Base-by-base conservation (phyloP, 1,139 yeast species). In the Saccharomyces hybrid region DNA sequence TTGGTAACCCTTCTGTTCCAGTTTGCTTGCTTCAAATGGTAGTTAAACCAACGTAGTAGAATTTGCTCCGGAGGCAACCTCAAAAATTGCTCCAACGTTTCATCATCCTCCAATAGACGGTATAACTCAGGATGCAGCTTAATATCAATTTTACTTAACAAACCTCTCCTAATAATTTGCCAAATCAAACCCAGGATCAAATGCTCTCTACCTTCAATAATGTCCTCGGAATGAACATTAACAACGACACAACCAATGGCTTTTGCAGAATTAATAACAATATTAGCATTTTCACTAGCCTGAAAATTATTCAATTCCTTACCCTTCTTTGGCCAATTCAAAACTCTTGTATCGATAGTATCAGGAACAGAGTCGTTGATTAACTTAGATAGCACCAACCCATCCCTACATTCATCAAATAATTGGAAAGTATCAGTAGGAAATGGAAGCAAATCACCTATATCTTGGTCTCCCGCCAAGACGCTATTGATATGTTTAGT, bases 231-330 rank as follows among this genome's bases (percentile, higher is more conserved):
- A 66, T 93, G 98, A 51, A 93, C 98, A 70, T 93, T 93, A 52
- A 95, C 98, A 51, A 93, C 99, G 54, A 93, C 88, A 78, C 98
- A 93, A 23, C 98, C 99, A 73, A 93, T 93, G 54, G 98, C 99
- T 75, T 93, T 93, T 46, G 99, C 99, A 3, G 99, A 93, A 71
- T 93, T 93, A 73, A 93, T 88, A 49, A 93, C 99, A 63, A 93
- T 91, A 73, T 93, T 93, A 53, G 99, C 97, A 73, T 93, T 93
- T 75, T 93, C 99, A 58, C 88, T 82, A 85, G 95, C 91, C 63
- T 91, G 95, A 77, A 93, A 93, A 68, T 89, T 89, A 77, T 95
- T 93, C 69, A 93, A 79, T n/a, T 80, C 75, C 73, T 89, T 91
- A 59, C 86, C 86, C 63, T 81, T 81, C 69, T 86, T 86, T 31